Base-by-base conservation (phyloP, 2,329 filamentous ascomycete genomes). In the Aspergillus neoniger region DNA sequence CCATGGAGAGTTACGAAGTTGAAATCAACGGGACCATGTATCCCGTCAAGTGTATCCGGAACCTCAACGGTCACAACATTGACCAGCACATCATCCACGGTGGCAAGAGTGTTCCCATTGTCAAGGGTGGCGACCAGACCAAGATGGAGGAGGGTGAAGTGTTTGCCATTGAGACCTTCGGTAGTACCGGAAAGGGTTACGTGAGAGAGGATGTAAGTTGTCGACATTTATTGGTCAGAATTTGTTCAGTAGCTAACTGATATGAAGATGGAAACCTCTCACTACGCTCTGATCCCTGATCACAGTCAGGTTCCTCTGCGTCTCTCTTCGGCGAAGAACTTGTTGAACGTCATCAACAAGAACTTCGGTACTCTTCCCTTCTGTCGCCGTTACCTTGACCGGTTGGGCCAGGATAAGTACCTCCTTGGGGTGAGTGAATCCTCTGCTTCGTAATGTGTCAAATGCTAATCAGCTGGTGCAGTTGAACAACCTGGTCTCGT, bases 61-160 rank as follows among this genome's bases (percentile, higher is more conserved):
- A 95, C 79, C 82, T 96, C 62, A 94, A 91, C 72, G 92, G 92
- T 9, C 93, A 97, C 81, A 94, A 91, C 67, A 97, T 97, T 72
- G 83, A 91, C 59, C 92, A 88, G 63, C 95, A 93, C 81, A 88
- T 87, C 75, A 97, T 97, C 69, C 93, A 97, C 79, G 92, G 93
- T 60, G 90, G 77, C 56, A 97, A 97, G 83, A 92, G 91, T 67
- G 91, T 97, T 55, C 94, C 93, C 0, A 96, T 97, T 70, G 92
- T 97, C 65, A 96, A 96, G 82, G 89, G 87, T 63, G 86, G 86
- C 63, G 91, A 96, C 72, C 87, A 89, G 75, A 96, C 92, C 55
- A 96, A 96, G 84, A 98, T 98, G 94, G 93, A 97, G 80, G 94
- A 97, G 79, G 92, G 92, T 44, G 93, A 98, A 73, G 88, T 92